A percentile compares a stretch with the other conserved stretches of the same genome.
phyloP scores from a whole-genome alignment of 805 yeast species.

The Wickerhamiella kurtzmanii region DNA sequence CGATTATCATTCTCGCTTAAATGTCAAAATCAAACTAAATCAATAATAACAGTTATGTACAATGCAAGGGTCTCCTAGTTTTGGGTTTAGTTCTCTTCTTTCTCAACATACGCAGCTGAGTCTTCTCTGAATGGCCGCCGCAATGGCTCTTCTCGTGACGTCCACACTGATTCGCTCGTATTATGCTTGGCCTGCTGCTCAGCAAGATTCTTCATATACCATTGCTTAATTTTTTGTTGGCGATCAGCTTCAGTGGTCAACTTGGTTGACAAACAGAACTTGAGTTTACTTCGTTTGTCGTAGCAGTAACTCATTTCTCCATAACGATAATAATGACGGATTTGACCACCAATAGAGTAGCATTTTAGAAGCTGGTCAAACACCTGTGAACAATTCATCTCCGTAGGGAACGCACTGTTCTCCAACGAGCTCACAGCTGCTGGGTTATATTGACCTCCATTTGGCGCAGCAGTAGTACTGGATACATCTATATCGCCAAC shows the following conservation, averaged over 20 bases:
- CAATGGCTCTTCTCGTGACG: constrained; percentile 28
- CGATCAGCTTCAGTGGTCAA: constrained; percentile 43
- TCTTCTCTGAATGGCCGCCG: constrained; percentile 29
- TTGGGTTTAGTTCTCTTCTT: constrained; percentile 1
- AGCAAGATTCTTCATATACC: constrained; percentile 49
- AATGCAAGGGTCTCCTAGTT: too few species aligned
- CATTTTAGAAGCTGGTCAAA: constrained; percentile 78
- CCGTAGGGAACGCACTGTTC: constrained; percentile 22
- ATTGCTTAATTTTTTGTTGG: constrained; percentile 45
- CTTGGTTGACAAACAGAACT: constrained; percentile 59
- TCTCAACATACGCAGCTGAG: constrained; percentile 1
- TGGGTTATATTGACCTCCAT: neutral
- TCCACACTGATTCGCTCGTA: constrained; percentile 81
- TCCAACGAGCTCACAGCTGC: neutral
- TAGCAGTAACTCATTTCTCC: constrained; percentile 67
- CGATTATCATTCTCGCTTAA: too few species aligned
- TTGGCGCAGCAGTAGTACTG: neutral
- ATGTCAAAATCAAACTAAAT: too few species aligned
- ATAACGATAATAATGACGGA: constrained; percentile 68
- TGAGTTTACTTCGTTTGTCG: constrained; percentile 56
- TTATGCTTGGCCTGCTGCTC: constrained; percentile 48
- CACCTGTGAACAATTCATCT: constrained; percentile 69
- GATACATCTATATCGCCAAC: constrained; percentile 14
- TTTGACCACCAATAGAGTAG: constrained; percentile 82
- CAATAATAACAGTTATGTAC: too few species aligned